Evolutionary conservation across 2,329 filamentous ascomycete genomes (phyloP).

Genomic region (Venturia nashicola): DNA sequence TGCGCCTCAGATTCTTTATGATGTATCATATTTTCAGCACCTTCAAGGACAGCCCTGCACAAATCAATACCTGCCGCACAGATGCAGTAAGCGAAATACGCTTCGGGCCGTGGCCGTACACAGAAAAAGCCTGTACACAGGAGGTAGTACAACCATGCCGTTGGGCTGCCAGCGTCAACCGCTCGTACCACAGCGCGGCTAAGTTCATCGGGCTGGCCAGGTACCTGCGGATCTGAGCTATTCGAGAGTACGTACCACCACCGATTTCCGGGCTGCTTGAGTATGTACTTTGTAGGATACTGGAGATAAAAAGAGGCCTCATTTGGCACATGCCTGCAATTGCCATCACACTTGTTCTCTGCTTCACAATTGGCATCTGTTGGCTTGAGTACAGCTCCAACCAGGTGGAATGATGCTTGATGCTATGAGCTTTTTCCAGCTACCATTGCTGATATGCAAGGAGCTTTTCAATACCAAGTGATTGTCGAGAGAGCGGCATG

Average conservation of each 20-base stretch:
- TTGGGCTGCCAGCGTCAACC: not conserved
- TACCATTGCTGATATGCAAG: not conserved
- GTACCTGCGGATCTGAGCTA: not conserved
- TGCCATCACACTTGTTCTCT: not conserved
- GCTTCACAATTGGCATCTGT: not conserved
- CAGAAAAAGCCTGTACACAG: not conserved
- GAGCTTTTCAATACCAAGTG: not conserved
- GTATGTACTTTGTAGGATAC: not conserved
- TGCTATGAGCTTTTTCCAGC: not conserved
- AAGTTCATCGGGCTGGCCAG: not conserved
- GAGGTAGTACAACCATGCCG: not conserved
- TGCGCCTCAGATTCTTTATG: not conserved
- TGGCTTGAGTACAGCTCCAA: not conserved
- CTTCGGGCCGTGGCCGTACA: conserved; percentile 1
- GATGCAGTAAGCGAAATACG: not conserved
- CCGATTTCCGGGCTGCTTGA: not conserved
- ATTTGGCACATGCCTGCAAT: not conserved
- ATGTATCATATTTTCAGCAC: not conserved
- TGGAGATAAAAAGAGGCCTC: not conserved
- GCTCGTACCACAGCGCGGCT: not conserved
- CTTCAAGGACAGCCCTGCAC: not conserved
- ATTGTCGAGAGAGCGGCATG: not conserved
- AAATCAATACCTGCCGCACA: not conserved
- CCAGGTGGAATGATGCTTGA: not conserved
- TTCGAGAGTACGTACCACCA: not conserved